These are phyloP conservation scores for Starmera caribaea DNA, from an alignment of 805 yeast species.

Conservation along the genomic window DNA sequence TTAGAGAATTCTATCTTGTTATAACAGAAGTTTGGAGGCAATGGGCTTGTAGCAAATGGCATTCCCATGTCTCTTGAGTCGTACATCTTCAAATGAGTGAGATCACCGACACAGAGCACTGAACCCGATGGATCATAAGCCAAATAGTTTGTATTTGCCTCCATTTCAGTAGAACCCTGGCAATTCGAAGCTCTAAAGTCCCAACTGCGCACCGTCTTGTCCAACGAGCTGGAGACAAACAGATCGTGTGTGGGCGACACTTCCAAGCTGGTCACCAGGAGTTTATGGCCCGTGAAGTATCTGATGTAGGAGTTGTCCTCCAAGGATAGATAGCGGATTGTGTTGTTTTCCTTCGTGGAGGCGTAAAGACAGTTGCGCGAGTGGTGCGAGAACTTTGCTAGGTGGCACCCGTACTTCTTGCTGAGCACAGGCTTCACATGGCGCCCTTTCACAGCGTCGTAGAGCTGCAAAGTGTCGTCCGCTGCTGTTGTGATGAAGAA, in stretches of 20 bases:
- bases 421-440: slow-evolving; percentile 62
- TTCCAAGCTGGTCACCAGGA: slow-evolving; percentile 61
- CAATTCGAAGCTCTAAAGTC: slow-evolving; percentile 63
- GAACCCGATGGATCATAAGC: slow-evolving; percentile 82
- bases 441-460: slow-evolving; percentile 63
- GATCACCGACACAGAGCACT: slow-evolving; percentile 62
- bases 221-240: slow-evolving; percentile 60
- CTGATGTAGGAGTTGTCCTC: slow-evolving; percentile 73
- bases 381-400: slow-evolving; percentile 75
- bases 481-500: slow-evolving; percentile 66
- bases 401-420: slow-evolving; percentile 86
- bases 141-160: slow-evolving; percentile 39
- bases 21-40: slow-evolving; percentile 36
- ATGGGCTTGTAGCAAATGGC: slow-evolving; percentile 17
- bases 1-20: slow-evolving; percentile 70
- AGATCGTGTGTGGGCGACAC: slow-evolving; percentile 61
- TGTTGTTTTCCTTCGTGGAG: slow-evolving; percentile 71
- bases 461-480: slow-evolving; percentile 76
- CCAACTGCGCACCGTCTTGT: slow-evolving; percentile 81
- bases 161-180: slow-evolving; percentile 49
- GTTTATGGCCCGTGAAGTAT: slow-evolving; percentile 83
- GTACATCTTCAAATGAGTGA: slow-evolving; percentile 32
- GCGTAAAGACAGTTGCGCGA: slow-evolving; percentile 70
- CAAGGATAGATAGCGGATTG: slow-evolving; percentile 65
- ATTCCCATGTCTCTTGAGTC: too few species aligned